Conservation (phyloP, 2,329 filamentous ascomycete species). For the Xylaria sp. region DNA sequence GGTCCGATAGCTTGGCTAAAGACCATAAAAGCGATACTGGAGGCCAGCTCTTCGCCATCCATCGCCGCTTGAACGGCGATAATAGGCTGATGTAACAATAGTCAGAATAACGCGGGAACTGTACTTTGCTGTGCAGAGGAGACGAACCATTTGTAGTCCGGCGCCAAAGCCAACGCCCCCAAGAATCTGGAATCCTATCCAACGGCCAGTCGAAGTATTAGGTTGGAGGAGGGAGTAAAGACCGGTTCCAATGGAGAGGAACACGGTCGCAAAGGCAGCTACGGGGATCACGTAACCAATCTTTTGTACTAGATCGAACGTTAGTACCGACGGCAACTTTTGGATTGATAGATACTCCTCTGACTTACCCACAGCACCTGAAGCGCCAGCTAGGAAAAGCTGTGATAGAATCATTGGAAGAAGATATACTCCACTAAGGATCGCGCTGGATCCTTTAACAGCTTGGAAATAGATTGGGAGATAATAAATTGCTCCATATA, state of each 20-base stretch:
- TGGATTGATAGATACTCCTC: neutral
- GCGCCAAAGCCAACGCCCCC: constrained; percentile 31
- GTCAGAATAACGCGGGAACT: no score
- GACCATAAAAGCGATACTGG: no score
- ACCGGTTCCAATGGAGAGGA: constrained; percentile 29
- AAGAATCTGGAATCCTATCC: constrained; percentile 36
- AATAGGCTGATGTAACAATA: no score
- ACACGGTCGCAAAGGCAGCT: constrained; percentile 12
- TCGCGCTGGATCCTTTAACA: constrained; percentile 39
- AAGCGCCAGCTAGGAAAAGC: constrained; percentile 28
- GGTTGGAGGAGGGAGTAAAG: constrained; percentile 31
- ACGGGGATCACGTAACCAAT: constrained; percentile 32
- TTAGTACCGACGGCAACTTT: neutral
- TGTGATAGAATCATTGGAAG: constrained; percentile 42
- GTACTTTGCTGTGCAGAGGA: neutral
- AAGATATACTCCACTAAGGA: constrained; percentile 43
- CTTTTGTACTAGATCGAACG: constrained; percentile 27
- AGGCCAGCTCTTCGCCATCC: no score
- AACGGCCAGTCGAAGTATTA: constrained; percentile 27
- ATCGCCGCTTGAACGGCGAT: no score
- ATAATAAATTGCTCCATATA: constrained; percentile 39
- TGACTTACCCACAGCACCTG: constrained; percentile 27
- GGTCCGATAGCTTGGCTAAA: no score
- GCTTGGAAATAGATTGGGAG: constrained; percentile 50
- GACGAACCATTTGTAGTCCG: constrained; percentile 32